Evolutionary conservation across 148 eudicot genomes (phyloP).

Genomic region (Amaranthus hypochondriacus): DNA sequence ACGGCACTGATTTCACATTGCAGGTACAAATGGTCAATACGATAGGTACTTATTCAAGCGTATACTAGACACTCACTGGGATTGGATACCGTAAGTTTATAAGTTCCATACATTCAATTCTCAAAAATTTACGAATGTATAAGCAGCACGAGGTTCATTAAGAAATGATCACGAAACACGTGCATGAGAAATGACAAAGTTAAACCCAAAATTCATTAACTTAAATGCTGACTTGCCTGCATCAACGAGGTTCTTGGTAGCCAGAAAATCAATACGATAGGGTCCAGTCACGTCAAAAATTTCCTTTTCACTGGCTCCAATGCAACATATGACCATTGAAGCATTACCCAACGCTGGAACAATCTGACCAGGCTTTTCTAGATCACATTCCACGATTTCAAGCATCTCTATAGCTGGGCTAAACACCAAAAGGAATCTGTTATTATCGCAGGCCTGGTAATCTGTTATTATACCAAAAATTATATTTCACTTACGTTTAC

Average conservation of each 20-base stretch:
- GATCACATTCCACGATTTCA: conserved; percentile 84
- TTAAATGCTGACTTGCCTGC: conserved; percentile 52
- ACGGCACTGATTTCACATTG: no score
- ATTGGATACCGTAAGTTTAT: background rate
- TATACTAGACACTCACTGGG: background rate
- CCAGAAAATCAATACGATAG: conserved; percentile 76
- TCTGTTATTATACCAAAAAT: background rate
- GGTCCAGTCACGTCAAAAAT: conserved; percentile 82
- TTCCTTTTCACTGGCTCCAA: conserved; percentile 97
- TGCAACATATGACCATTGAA: conserved; percentile 77
- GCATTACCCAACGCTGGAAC: conserved; percentile 64
- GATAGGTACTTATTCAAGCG: background rate
- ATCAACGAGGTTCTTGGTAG: conserved; percentile 77
- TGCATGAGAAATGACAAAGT: no score
- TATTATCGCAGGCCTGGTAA: conserved; percentile 25
- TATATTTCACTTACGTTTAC: conserved; percentile 47
- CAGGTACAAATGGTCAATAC: background rate
- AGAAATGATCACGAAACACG: background rate
- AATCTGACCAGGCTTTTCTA: conserved; percentile 59
- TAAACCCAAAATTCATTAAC: background rate
- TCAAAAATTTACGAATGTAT: background rate
- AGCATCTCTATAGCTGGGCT: conserved; percentile 98
- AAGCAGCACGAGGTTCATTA: conserved; percentile 3
- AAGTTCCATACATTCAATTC: background rate
- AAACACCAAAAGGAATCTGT: conserved; percentile 60